These are phyloP conservation scores for Aspergillus persii DNA, from an alignment of 2,329 filamentous ascomycete species.

Conservation along the genomic window DNA sequence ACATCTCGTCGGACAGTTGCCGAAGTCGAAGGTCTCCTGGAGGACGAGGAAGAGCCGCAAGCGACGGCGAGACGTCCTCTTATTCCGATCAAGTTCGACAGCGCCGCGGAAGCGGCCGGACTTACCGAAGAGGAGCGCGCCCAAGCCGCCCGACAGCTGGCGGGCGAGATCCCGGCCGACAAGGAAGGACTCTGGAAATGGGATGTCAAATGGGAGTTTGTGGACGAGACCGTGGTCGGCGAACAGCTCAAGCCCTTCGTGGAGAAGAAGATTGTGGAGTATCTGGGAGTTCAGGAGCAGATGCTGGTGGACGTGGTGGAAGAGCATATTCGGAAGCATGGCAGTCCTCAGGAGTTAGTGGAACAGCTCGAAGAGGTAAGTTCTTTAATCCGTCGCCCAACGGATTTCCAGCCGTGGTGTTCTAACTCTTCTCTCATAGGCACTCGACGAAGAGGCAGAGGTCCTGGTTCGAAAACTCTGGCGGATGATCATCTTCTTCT, in stretches of 20 bases:
- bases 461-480: conserved; percentile 93
- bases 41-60: conserved; percentile 87
- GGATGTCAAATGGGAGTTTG: conserved; percentile 86
- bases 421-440: conserved; percentile 52
- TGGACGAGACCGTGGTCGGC: conserved; percentile 76
- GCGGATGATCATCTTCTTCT: conserved; percentile 98
- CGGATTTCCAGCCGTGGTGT: not conserved
- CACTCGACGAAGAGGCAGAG: conserved; percentile 91
- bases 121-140: conserved; percentile 86
- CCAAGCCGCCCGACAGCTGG: conserved; percentile 76
- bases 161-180: conserved; percentile 84
- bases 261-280: conserved; percentile 97
- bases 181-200: conserved; percentile 88
- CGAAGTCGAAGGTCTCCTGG: conserved; percentile 89
- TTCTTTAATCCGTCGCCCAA: conserved; percentile 20
- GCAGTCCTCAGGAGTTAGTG: conserved; percentile 73
- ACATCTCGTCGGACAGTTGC: conserved; percentile 75
- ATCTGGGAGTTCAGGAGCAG: conserved; percentile 93
- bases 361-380: conserved; percentile 80
- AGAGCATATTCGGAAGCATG: conserved; percentile 74
- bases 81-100: conserved; percentile 79
- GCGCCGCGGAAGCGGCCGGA: conserved; percentile 60
- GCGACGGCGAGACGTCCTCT: conserved; percentile 69
- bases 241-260: conserved; percentile 92
- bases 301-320: conserved; percentile 91